Evolutionary conservation across 306 rosid species (phyloP).

Genomic region (Quillaja saponaria): DNA sequence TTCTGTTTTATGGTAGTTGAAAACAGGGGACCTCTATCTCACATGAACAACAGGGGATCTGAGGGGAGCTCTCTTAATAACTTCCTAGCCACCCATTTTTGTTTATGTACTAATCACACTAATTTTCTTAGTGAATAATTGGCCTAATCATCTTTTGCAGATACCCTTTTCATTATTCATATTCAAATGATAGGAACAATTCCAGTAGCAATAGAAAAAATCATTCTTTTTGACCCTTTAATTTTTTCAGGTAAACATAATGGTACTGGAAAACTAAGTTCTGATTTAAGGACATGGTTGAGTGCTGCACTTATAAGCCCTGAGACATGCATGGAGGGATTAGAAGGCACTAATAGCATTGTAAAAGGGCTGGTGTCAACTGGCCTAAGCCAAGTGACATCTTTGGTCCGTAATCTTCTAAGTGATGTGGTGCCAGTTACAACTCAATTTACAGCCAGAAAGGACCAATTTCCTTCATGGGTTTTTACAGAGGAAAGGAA

Average conservation of each 20-base stretch:
- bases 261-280: conserved; percentile 65
- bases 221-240: neutral
- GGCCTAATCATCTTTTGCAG: neutral
- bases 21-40: neutral
- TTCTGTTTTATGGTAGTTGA: neutral
- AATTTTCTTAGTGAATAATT: too few relatives aligned
- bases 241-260: conserved; percentile 54
- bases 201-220: neutral
- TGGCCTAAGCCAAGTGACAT: conserved; percentile 50
- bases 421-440: conserved; percentile 43
- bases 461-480: conserved; percentile 58
- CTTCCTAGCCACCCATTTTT: neutral
- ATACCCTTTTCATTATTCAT: neutral
- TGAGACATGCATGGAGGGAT: conserved; percentile 80
- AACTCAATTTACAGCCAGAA: neutral
- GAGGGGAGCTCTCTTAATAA: too few relatives aligned
- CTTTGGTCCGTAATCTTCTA: conserved; percentile 51
- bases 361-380: conserved; percentile 43
- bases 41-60: too few relatives aligned
- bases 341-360: conserved; percentile 66
- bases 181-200: neutral
- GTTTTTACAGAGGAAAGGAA: conserved; percentile 45
- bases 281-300: conserved; percentile 85
- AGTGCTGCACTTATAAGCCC: conserved; percentile 70
- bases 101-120: too few relatives aligned